Conservation (phyloP, 2,329 filamentous ascomycete species). For the Ophiosphaerella narmari region DNA sequence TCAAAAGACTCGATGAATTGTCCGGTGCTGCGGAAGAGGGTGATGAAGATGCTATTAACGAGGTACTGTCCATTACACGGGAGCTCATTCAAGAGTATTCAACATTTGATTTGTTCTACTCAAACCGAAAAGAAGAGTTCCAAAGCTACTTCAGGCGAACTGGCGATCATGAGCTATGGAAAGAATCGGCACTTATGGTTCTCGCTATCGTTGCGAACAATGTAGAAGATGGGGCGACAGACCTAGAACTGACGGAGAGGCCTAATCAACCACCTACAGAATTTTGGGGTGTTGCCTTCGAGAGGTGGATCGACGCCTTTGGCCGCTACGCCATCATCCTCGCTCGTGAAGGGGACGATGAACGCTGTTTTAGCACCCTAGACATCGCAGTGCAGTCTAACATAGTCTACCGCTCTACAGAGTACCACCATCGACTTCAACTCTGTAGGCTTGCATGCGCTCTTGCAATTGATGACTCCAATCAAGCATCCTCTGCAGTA, state of each 20-base stretch:
- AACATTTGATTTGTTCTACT: constrained; percentile 63
- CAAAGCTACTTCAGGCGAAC: constrained; percentile 42
- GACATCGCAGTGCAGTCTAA: constrained; percentile 79
- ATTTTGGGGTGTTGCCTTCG: constrained; percentile 80
- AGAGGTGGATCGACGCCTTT: constrained; percentile 87
- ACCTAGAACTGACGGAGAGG: constrained; percentile 33
- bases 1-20: constrained; percentile 53
- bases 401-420: constrained; percentile 74
- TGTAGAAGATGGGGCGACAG: constrained; percentile 36
- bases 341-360: constrained; percentile 67
- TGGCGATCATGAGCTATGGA: constrained; percentile 39
- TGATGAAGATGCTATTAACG: constrained; percentile 55
- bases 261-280: constrained; percentile 51
- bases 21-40: constrained; percentile 52
- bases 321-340: constrained; percentile 82
- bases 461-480: constrained; percentile 75
- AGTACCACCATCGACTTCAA: constrained; percentile 73
- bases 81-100: constrained; percentile 65
- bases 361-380: constrained; percentile 79
- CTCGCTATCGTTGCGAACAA: constrained; percentile 42
- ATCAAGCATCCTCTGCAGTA: constrained; percentile 73
- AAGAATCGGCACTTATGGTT: constrained; percentile 40
- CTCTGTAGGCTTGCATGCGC: constrained; percentile 83
- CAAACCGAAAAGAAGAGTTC: constrained; percentile 52
- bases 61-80: constrained; percentile 64